Evolutionary conservation across 768 basidiomycete species (phyloP).

Genomic region (Leccinum disarticulatum): DNA sequence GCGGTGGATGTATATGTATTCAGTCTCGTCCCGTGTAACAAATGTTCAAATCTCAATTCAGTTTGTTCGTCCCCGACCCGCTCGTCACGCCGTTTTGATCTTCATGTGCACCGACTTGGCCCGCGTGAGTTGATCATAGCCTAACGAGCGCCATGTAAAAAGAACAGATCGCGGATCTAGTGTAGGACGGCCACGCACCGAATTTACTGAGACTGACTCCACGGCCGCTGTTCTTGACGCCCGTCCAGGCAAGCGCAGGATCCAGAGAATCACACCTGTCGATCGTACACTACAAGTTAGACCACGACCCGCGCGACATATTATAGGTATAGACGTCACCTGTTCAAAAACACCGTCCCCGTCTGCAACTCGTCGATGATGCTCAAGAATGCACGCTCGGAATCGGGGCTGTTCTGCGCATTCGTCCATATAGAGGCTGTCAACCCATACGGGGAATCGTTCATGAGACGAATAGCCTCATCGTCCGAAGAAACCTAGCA

Average conservation of each 20-base stretch:
- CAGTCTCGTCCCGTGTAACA: neutral
- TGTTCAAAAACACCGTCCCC: constrained; percentile 93
- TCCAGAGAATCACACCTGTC: constrained; percentile 84
- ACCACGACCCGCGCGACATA: neutral
- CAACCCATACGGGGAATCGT: constrained; percentile 93
- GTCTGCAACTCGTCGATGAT: constrained; percentile 71
- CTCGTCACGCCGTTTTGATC: constrained; percentile 47
- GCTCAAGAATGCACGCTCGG: constrained; percentile 63
- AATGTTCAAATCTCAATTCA: neutral
- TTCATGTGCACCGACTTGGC: constrained; percentile 86
- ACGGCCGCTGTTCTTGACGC: constrained; percentile 89
- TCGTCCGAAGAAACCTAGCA: constrained; percentile 75
- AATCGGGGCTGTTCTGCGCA: constrained; percentile 54
- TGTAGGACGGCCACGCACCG: constrained; percentile 47
- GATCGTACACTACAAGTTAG: neutral
- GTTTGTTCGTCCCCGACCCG: neutral
- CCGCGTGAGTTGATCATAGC: constrained; percentile 82
- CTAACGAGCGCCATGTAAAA: constrained; percentile 37
- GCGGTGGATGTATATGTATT: no score
- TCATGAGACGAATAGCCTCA: constrained; percentile 90
- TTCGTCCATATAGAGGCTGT: constrained; percentile 96
- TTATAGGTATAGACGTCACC: constrained; percentile 39
- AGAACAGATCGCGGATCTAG: neutral
- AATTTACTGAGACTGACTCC: constrained; percentile 90
- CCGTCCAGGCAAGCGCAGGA: constrained; percentile 92